phyloP scores from a whole-genome alignment of 768 basidiomycete genomes.

The Russula brevipes region DNA sequence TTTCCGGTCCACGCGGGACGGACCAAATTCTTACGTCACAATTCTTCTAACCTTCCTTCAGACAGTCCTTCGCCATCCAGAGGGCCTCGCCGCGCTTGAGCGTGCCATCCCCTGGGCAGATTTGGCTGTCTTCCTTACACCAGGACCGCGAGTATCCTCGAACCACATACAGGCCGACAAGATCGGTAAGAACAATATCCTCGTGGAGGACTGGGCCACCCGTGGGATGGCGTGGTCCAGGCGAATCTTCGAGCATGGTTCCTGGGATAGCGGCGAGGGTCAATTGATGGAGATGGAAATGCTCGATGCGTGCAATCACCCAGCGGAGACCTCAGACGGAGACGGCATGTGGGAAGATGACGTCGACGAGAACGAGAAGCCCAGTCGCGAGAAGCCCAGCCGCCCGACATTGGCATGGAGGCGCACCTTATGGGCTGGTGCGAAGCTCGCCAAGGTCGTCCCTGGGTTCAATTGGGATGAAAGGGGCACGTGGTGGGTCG shows the following conservation, averaged over 20 bases:
- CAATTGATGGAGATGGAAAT: constrained; percentile 46
- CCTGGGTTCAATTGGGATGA: constrained; percentile 72
- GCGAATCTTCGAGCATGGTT: constrained; percentile 88
- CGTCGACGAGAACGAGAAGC: constrained; percentile 47
- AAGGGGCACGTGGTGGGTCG: constrained; percentile 56
- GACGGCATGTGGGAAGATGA: constrained; percentile 86
- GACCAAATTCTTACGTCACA: constrained; percentile 83
- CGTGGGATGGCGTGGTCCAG: constrained; percentile 97
- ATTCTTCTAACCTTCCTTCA: constrained; percentile 84
- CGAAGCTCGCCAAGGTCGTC: constrained; percentile 62
- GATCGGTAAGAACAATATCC: constrained; percentile 28
- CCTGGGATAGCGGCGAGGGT: constrained; percentile 62
- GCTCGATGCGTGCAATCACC: constrained; percentile 68
- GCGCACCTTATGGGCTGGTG: constrained; percentile 63
- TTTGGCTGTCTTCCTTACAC: constrained; percentile 59
- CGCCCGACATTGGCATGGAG: constrained; percentile 54
- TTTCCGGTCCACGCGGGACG: constrained; percentile 58
- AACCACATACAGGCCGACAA: constrained; percentile 13
- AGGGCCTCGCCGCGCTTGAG: constrained; percentile 59
- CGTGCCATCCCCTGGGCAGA: constrained; percentile 81
- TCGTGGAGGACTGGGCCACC: constrained; percentile 93
- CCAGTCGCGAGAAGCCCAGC: constrained; percentile 36
- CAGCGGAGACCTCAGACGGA: constrained; percentile 61
- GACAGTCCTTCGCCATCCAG: constrained; percentile 62
- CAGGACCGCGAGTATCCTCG: constrained; percentile 51